Evolutionary conservation across 2,329 filamentous ascomycete species (phyloP).

Genomic region (Colletotrichum liriopes): DNA sequence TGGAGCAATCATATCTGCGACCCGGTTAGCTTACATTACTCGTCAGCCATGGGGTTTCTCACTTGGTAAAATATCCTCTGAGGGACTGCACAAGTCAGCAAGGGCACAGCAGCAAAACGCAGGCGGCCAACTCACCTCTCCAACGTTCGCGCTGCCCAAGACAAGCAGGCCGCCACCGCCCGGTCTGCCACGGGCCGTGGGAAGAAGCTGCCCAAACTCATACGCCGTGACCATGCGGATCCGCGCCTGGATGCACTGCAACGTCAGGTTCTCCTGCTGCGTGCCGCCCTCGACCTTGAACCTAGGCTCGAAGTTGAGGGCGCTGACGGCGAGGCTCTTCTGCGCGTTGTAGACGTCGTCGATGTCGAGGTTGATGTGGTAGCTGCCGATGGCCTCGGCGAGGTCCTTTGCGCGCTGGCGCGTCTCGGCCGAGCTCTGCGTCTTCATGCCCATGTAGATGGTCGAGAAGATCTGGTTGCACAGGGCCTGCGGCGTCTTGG

Average conservation of each 20-base stretch:
- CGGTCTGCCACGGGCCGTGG: conserved; percentile 70
- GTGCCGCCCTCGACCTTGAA: conserved; percentile 76
- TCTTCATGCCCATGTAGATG: conserved; percentile 79
- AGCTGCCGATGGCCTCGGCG: conserved; percentile 74
- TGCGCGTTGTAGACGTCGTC: conserved; percentile 76
- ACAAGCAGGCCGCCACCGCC: conserved; percentile 75
- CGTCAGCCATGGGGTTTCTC: not conserved
- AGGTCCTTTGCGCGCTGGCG: conserved; percentile 76
- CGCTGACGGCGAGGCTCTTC: conserved; percentile 70
- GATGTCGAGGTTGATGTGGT: conserved; percentile 83
- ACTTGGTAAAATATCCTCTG: conserved; percentile 75
- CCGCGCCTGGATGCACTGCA: conserved; percentile 65
- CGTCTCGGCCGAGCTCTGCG: conserved; percentile 78
- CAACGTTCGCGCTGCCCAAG: conserved; percentile 78
- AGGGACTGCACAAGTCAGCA: conserved; percentile 50
- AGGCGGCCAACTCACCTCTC: conserved; percentile 48
- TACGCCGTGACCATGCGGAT: conserved; percentile 76
- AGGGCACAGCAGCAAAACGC: not conserved
- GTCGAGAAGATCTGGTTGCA: conserved; percentile 63
- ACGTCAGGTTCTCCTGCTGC: conserved; percentile 72
- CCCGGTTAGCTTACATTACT: not conserved
- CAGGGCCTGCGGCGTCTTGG: conserved; percentile 71
- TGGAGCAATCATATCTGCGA: conserved; percentile 40
- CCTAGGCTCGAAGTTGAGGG: conserved; percentile 70
- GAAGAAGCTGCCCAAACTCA: conserved; percentile 73